Percentiles rank a stretch among this genome's conserved stretches.
Conservation (phyloP, 2,329 filamentous ascomycete genomes). For the Beauveria varroae region DNA sequence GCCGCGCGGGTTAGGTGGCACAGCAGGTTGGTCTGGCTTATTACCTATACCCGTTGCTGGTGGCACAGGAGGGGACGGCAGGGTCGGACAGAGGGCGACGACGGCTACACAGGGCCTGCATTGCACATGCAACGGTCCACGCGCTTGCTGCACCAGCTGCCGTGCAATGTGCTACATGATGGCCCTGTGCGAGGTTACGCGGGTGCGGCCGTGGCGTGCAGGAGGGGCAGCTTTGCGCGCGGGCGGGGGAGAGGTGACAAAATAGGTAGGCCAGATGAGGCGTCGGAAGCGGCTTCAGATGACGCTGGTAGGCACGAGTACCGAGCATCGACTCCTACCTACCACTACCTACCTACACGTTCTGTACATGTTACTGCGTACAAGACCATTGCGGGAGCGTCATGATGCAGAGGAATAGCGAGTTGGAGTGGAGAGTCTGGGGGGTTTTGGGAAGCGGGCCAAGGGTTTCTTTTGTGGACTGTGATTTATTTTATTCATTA, state of each 20-base stretch:
- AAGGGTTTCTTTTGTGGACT: neutral
- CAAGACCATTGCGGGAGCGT: neutral
- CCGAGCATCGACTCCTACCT: neutral
- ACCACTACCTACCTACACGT: too few species aligned
- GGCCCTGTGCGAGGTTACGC: conserved; percentile 4
- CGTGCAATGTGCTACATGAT: conserved; percentile 1
- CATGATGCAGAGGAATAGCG: neutral
- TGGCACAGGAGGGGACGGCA: neutral
- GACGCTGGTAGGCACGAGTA: neutral
- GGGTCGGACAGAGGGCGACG: neutral
- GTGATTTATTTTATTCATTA: neutral
- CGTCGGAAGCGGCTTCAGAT: neutral
- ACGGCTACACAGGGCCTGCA: neutral
- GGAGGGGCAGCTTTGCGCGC: neutral
- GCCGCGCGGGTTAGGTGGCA: neutral
- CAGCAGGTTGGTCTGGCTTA: neutral
- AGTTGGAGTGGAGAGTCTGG: neutral
- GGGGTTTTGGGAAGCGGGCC: neutral
- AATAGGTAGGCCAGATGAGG: neutral
- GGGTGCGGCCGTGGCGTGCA: neutral
- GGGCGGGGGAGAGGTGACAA: neutral
- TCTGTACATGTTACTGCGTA: neutral
- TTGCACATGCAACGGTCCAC: neutral
- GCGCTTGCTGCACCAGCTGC: conserved; percentile 7
- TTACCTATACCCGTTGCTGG: neutral